Evolutionary conservation across 1,284 basidiomycete species (phyloP), one percentile per base, ranked within the genome.

Genomic region (Cutaneotrichosporon mucoides): DNA sequence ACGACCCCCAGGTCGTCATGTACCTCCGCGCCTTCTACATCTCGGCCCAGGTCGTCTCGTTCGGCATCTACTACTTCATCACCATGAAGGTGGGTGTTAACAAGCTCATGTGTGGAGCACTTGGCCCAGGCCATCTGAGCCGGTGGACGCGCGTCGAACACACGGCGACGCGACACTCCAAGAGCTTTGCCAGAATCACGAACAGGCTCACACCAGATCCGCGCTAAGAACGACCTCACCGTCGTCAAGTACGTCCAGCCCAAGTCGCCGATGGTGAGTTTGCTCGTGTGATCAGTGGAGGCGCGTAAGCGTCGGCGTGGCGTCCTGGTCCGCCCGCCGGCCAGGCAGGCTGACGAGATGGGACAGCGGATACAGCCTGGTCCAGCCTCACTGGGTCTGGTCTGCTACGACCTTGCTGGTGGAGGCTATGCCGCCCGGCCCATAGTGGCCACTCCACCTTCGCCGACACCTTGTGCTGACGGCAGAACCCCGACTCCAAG

Each of bases 191-290:
- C 24, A 24, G 24, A 24, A 24, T 24, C 24, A 24, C 24, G 24
- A 24, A 24, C 24, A 24, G 24, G 24, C 56, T 61, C 43, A 61
- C 53, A 15, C 15, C 43, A 62, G 63, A 64, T 64, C 57, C 63
- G 63, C 46, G 10, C 38, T 10, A 64, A 64, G 63, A 64, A 64
- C 59, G 63, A 64, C 59, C 59, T 64, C 50, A 61, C 59, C 13
- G 63, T 64, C 47, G 57, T 64, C 59, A 64, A 64, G 59, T 64
- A 64, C 44, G 63, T 64, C 38, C 59, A 61, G 59, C 63, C 63
- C 46, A 64, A 64, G 59, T 59, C 57, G 56, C 59, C 63, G 35
- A 61, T 64, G 63, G 61, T 63, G 48, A 57, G 61, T 50, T 2
- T 15, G 12, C 5, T 43, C 7, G 56, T 16, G 36, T 35, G n/a